Evolutionary conservation across 345 rosid genomes (phyloP).

Genomic region (Syzygium jambos): DNA sequence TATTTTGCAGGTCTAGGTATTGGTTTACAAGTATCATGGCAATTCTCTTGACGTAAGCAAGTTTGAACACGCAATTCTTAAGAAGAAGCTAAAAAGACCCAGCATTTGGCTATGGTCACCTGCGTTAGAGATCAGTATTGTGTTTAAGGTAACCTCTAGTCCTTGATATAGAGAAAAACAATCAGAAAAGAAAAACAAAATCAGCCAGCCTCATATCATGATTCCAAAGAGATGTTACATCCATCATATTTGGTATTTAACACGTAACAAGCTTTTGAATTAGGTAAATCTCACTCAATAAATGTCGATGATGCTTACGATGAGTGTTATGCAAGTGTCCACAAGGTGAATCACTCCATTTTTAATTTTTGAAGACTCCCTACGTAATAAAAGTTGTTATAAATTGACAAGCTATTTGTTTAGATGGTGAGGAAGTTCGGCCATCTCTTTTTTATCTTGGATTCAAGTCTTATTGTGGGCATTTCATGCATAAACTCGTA

Average conservation of each 20-base stretch:
- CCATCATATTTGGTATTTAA: neutral
- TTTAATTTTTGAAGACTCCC: neutral
- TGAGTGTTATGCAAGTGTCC: neutral
- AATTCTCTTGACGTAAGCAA: neutral
- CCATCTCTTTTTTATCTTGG: neutral
- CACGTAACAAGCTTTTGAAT: neutral
- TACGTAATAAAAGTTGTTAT: neutral
- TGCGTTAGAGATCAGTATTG: neutral
- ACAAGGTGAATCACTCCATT: neutral
- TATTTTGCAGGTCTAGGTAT: too few relatives aligned
- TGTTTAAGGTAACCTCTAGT: neutral
- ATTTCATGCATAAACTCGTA: neutral
- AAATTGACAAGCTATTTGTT: neutral
- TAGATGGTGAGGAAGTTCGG: neutral
- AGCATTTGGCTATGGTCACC: neutral
- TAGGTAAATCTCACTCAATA: neutral
- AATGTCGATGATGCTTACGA: neutral
- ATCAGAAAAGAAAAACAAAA: neutral
- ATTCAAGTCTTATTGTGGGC: fast-evolving
- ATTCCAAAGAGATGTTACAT: neutral
- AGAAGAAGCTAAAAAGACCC: neutral
- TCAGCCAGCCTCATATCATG: neutral
- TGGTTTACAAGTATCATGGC: too few relatives aligned
- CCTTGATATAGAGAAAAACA: neutral
- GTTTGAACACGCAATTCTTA: neutral